Conservation (phyloP, 805 yeast genomes). For the Yamadazyma sp. region DNA sequence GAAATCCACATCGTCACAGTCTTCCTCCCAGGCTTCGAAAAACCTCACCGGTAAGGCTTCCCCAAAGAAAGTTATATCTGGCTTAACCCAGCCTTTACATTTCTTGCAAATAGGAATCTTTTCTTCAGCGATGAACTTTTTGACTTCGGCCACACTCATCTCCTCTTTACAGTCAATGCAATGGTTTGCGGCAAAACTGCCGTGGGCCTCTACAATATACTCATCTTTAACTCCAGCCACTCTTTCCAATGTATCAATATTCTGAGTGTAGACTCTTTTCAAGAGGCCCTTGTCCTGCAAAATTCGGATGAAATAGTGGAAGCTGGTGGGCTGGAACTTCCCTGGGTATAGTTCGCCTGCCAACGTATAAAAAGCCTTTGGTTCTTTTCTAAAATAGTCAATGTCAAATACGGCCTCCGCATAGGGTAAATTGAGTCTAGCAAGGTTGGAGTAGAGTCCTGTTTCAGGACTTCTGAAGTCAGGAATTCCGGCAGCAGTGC, state of each 20-base stretch:
- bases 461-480: slow-evolving; percentile 92
- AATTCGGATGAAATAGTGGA: slow-evolving; percentile 70
- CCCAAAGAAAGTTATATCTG: slow-evolving; percentile 93
- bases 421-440: slow-evolving; percentile 73
- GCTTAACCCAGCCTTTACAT: slow-evolving; percentile 82
- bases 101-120: slow-evolving; percentile 55
- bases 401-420: slow-evolving; percentile 97
- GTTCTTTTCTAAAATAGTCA: slow-evolving; percentile 70
- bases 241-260: slow-evolving; percentile 89
- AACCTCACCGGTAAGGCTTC: slow-evolving; percentile 75
- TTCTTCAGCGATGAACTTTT: slow-evolving; percentile 37
- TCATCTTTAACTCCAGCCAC: slow-evolving; percentile 71
- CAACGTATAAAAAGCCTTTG: slow-evolving; percentile 80
- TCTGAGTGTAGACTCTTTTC: slow-evolving; percentile 82
- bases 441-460: slow-evolving; percentile 79
- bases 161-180: slow-evolving; percentile 72
- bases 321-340: slow-evolving; percentile 76
- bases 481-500: slow-evolving; percentile 93
- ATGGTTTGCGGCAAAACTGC: slow-evolving; percentile 82
- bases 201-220: slow-evolving; percentile 86
- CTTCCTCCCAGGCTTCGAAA: slow-evolving; percentile 67
- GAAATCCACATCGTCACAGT: slow-evolving; percentile 53
- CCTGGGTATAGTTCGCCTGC: slow-evolving; percentile 90
- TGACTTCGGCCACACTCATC: slow-evolving; percentile 50
- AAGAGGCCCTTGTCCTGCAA: slow-evolving; percentile 63